Conservation (phyloP, 495 filamentous ascomycete species). For the Glonium stellatum region DNA sequence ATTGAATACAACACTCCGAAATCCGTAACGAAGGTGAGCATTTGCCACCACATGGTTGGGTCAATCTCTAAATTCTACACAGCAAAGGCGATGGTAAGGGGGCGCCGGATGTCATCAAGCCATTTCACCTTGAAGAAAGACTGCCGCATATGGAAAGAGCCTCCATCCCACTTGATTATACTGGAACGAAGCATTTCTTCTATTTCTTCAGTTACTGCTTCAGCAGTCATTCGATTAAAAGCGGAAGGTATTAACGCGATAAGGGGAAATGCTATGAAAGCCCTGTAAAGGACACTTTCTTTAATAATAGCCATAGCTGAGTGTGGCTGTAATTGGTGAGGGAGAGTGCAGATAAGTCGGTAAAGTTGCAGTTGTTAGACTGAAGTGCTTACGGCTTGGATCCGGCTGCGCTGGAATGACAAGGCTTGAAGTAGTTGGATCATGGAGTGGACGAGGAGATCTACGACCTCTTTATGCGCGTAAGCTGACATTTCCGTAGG, state of each 20-base stretch:
- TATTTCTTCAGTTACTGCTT: background rate
- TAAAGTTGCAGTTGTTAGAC: too few relatives aligned
- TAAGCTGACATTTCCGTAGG: too few relatives aligned
- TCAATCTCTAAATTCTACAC: background rate
- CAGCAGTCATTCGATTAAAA: background rate
- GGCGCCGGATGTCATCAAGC: conserved; percentile 3
- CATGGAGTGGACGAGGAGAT: too few relatives aligned
- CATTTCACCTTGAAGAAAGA: background rate
- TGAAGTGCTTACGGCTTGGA: too few relatives aligned
- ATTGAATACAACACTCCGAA: conserved; percentile 5
- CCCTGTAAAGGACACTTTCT: background rate
- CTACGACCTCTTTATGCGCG: too few relatives aligned
- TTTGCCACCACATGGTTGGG: conserved; percentile 3
- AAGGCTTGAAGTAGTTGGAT: too few relatives aligned
- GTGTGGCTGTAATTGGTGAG: background rate
- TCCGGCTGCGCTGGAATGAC: too few relatives aligned
- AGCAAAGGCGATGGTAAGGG: background rate
- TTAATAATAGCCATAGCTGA: background rate
- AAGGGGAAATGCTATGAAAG: background rate
- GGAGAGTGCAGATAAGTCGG: too few relatives aligned
- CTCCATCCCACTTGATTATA: background rate
- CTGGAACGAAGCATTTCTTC: background rate
- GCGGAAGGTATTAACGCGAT: background rate
- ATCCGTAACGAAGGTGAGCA: conserved; percentile 4
- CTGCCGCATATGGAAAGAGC: background rate